Evolutionary conservation across 306 rosid species (phyloP).

Genomic region (Acmispon strigosus): DNA sequence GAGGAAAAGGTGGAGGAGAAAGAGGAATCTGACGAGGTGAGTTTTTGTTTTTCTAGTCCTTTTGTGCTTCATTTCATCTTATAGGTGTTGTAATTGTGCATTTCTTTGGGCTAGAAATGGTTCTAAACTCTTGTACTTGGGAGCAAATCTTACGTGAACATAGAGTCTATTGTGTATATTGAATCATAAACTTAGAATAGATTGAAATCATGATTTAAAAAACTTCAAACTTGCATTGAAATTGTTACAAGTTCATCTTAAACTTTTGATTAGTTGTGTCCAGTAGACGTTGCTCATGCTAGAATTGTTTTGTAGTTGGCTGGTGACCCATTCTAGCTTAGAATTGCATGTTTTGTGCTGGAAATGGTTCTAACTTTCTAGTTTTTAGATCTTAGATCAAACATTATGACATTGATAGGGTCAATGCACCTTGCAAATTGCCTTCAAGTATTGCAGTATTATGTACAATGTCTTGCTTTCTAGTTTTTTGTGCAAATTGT

Average conservation of each 20-base stretch:
- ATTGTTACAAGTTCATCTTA: too few species aligned
- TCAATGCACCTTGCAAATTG: not conserved
- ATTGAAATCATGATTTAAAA: too few species aligned
- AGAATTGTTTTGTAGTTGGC: not conserved
- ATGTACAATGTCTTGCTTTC: not conserved
- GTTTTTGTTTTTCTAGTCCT: not conserved
- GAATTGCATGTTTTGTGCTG: not conserved
- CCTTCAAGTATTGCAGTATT: not conserved
- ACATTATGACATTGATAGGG: not conserved
- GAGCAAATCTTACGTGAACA: too few species aligned
- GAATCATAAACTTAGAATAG: too few species aligned
- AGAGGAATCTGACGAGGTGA: slow-evolving; percentile 79
- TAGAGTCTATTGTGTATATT: too few species aligned
- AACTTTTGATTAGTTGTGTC: too few species aligned
- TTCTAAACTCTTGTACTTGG: not conserved
- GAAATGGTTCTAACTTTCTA: not conserved
- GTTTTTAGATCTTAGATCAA: not conserved
- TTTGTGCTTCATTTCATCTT: not conserved
- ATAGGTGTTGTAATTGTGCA: not conserved
- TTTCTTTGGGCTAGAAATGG: not conserved
- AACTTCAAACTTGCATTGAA: too few species aligned
- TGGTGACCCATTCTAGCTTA: not conserved
- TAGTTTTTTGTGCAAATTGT: not conserved
- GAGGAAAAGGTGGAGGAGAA: slow-evolving; percentile 79
- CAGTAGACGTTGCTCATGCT: too few species aligned